Percentiles rank a stretch among this genome's conserved stretches.
Evolutionary conservation across 805 yeast genomes (phyloP).

Genomic region (Sugiyamaella lignohabitans): DNA sequence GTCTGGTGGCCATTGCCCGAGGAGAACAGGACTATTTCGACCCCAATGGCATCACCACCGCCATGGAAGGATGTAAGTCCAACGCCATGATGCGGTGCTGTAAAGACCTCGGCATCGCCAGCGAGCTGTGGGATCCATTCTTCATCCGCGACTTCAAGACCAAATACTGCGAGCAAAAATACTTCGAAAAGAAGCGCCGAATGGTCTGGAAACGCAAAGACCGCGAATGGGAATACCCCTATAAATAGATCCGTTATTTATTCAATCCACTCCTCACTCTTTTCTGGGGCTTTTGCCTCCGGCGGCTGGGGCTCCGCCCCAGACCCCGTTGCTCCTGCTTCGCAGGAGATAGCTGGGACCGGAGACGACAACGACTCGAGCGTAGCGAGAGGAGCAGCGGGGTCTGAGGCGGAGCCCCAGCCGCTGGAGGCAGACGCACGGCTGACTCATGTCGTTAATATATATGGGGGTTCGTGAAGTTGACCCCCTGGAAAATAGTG

Average conservation of each 20-base stretch:
- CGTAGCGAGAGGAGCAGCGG: too few species aligned
- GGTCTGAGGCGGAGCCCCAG: too few species aligned
- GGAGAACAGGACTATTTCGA: conserved; percentile 94
- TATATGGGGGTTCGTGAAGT: neutral
- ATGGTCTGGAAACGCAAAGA: conserved; percentile 89
- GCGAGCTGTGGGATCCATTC: conserved; percentile 95
- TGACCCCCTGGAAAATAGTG: too few species aligned
- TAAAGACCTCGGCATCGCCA: conserved; percentile 93
- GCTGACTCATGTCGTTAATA: too few species aligned
- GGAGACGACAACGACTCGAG: too few species aligned
- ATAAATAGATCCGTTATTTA: conserved; percentile 31
- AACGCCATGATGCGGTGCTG: conserved; percentile 98
- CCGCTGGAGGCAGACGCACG: too few species aligned
- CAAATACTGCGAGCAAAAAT: conserved; percentile 67
- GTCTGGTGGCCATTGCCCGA: conserved; percentile 83
- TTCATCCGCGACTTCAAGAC: conserved; percentile 68
- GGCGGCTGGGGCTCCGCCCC: neutral
- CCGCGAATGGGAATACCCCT: conserved; percentile 80
- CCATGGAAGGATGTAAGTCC: conserved; percentile 94
- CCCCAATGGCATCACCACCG: conserved; percentile 84
- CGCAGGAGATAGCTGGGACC: neutral
- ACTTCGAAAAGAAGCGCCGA: conserved; percentile 54
- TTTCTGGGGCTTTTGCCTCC: neutral
- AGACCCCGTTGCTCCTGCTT: neutral
- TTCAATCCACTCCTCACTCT: neutral